Evolutionary conservation across 208 protist species (phyloP).

Genomic region (Trypanosoma caninum): DNA sequence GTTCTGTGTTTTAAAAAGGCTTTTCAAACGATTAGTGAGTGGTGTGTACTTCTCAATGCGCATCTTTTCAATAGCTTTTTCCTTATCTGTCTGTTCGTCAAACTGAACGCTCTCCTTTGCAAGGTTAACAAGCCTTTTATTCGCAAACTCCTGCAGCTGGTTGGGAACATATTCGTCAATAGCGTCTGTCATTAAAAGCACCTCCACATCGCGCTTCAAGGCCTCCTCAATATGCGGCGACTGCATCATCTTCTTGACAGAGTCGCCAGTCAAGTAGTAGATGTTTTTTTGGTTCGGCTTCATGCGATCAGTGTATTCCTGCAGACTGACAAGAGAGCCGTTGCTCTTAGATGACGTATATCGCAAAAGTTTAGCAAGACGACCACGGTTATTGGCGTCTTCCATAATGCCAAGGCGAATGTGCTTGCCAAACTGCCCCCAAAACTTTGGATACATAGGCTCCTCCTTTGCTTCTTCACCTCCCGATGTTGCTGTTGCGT

Average conservation of each 20-base stretch:
- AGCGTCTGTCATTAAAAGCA: constrained; percentile 96
- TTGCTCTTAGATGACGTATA: constrained; percentile 88
- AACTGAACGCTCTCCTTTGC: constrained; percentile 96
- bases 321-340: constrained; percentile 69
- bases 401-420: constrained; percentile 98
- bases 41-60: constrained; percentile 84
- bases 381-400: constrained; percentile 94
- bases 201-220: constrained; percentile 77
- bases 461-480: constrained; percentile 49
- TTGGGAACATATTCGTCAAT: constrained; percentile 98
- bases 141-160: constrained; percentile 93
- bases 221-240: constrained; percentile 89
- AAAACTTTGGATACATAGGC: constrained; percentile 92
- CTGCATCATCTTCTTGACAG: constrained; percentile 62
- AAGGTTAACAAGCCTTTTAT: constrained; percentile 96
- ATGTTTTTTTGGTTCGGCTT: constrained; percentile 92
- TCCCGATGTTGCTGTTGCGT: constrained; percentile 31
- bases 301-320: constrained; percentile 94
- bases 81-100: constrained; percentile 83
- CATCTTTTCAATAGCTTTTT: constrained; percentile 93
- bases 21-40: constrained; percentile 83
- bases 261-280: constrained; percentile 92
- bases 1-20: constrained; percentile 59
- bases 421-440: constrained; percentile 94
- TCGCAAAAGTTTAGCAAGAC: constrained; percentile 96